Evolutionary conservation across 176 grass and related monocot species (phyloP), one percentile per base, ranked within the genome.

Genomic region (Bothriochloa decipiens): DNA sequence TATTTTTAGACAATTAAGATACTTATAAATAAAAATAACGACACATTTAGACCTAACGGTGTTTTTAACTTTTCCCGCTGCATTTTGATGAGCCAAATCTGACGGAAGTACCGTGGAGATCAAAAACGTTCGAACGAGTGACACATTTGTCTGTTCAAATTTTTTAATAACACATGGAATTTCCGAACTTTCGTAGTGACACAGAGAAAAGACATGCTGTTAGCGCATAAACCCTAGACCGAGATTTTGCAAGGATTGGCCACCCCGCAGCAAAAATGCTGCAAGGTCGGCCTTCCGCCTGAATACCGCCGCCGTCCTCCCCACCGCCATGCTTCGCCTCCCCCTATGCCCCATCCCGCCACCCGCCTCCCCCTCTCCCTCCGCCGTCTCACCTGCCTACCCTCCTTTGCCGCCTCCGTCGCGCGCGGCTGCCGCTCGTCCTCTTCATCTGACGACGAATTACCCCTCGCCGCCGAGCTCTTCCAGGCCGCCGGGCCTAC

Each of bases 401-500:
- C 50, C 11, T 33, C 73, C 65, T 1, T 26, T 11, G 32, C 65
- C 65, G 36, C 62, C 64, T 12, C 77, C 82, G 50, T 7, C 57
- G 45, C 62, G 8, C 76, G 72, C 77, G 46, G 52, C 46, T 82
- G 9, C 27, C 47, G 62, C 85, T 76, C 16, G 15, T 40, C 62
- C 25, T 75, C 83, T 25, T 41, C 79, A 67, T 64, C 65, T 45
- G 61, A 71, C 60, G 43, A 84, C 49, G 84, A 87, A 53, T 61
- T 75, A 17, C 84, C 84, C 0, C 87, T 94, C 47, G 87, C 89
- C 70, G 65, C 69, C 11, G 92, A 92, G 70, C 88, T 94, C 65
- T 92, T 92, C 87, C 74, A 85, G 11, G 63, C 29, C 65, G 84
- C 78, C 18, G 87, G 92, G 55, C 87, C 90, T 58, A 94, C 92